These are phyloP conservation scores for Talaromyces sp. DNA, from an alignment of 2,329 filamentous ascomycete species.

Conservation along the genomic window DNA sequence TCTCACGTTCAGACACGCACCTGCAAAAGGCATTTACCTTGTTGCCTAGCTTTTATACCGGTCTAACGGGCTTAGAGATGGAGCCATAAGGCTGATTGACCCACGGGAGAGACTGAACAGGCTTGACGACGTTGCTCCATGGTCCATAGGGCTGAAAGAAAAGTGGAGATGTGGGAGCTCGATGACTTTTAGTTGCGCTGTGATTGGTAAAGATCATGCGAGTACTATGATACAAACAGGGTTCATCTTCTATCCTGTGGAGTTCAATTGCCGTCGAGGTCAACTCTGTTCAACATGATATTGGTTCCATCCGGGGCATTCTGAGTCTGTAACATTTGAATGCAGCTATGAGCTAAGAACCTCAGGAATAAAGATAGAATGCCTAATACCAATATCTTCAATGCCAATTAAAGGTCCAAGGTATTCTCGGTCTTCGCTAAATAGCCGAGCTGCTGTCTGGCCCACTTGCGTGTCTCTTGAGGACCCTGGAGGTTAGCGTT, in stretches of 20 bases:
- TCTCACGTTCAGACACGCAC: neutral
- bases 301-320: no score
- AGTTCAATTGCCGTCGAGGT: no score
- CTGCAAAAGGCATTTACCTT: neutral
- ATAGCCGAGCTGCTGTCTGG: neutral
- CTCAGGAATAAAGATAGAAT: no score
- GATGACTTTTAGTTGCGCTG: neutral
- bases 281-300: no score
- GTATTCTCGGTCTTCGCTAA: neutral
- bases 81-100: constrained; percentile 4
- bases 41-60: constrained; percentile 7
- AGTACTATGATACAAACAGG: no score
- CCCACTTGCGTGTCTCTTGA: constrained; percentile 8
- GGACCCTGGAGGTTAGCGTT: constrained; percentile 13
- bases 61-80: neutral
- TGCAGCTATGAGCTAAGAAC: no score
- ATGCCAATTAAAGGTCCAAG: no score
- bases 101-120: neutral
- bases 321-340: no score
- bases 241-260: no score
- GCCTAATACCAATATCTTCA: no score
- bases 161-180: neutral
- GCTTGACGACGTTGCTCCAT: neutral
- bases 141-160: constrained; percentile 14
- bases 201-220: constrained; percentile 3